Evolutionary conservation across 2,329 filamentous ascomycete species (phyloP), one percentile per base, ranked within the genome.

Genomic region (Blumeria graminis): DNA sequence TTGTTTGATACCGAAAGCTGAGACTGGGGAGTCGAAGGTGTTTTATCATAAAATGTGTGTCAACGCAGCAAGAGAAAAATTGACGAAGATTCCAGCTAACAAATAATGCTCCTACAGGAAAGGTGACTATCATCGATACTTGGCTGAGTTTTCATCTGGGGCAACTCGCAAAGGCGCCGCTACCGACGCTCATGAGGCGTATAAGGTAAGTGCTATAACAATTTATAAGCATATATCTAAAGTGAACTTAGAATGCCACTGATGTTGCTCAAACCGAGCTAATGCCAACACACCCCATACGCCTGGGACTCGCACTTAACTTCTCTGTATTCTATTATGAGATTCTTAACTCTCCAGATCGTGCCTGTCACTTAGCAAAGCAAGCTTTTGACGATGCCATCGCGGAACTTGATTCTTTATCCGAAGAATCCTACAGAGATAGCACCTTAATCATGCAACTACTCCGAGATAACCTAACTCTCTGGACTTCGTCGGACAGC

Each of bases 301-400:
- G 90, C 68, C 86, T 96, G 63, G 90, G 90, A 71, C 84, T 96
- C 68, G 90, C 90, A 64, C 82, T 96, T 65, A 96, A 95, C 84
- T 95, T 96, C 81, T 95, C 89, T 62, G 90, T 95, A 68, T 95
- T 95, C 78, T 94, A 94, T 81, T 94, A 95, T 74, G 92, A 95
- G 80, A 95, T 95, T 71, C 77, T 95, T 69, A 96, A 95, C 83
- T 93, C 89, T 38, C 90, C 89, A 68, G 89, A 95, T 73, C 87
- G 86, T 69, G 90, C 90, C 68, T 96, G 90, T 81, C 90, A 96
- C 71, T 82, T 96, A 64, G 90, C 90, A 73, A 96, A 96, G 82
- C 90, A 96, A 77, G 90, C 92, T 55, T 96, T 96, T 69, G 90
- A 96, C 70, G 90, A 95, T 71, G 90, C 90, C 68, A 95, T 96